Conservation (phyloP, 2,329 filamentous ascomycete species). For the Periconia sp. region DNA sequence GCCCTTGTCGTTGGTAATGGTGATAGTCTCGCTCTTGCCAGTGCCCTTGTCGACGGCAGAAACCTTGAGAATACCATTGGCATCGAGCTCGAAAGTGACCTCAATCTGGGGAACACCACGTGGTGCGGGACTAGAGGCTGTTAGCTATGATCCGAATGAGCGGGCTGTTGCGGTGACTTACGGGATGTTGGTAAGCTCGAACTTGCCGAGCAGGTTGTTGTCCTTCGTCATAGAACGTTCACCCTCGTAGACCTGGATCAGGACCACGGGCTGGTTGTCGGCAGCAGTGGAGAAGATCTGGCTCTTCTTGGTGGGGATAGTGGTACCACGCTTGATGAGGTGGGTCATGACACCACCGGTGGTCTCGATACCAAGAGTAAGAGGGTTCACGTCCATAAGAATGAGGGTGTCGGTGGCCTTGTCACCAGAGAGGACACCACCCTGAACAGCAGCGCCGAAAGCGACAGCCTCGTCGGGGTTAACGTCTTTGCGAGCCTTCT, state of each 20-base stretch:
- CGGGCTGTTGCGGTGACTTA: conserved; percentile 26
- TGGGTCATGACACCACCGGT: conserved; percentile 98
- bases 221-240: conserved; percentile 94
- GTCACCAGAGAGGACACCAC: conserved; percentile 91
- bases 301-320: conserved; percentile 94
- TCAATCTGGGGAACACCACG: conserved; percentile 98
- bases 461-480: conserved; percentile 99
- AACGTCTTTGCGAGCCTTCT: conserved; percentile 99
- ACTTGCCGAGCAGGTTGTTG: conserved; percentile 91
- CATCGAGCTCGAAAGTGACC: conserved; percentile 96
- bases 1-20: conserved; percentile 99
- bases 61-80: conserved; percentile 98
- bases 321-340: conserved; percentile 92
- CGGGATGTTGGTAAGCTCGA: conserved; percentile 95
- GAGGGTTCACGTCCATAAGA: conserved; percentile 96
- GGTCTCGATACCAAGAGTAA: conserved; percentile 96
- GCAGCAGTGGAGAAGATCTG: conserved; percentile 98
- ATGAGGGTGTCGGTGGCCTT: conserved; percentile 79
- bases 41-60: conserved; percentile 97
- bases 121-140: conserved; percentile 68
- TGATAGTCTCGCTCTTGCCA: conserved; percentile 96
- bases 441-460: conserved; percentile 96
- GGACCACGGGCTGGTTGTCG: conserved; percentile 93
- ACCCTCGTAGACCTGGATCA: conserved; percentile 95
- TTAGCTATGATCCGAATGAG: conserved; percentile 15